Evolutionary conservation across 2,329 filamentous ascomycete species (phyloP), one percentile per base, ranked within the genome.

Genomic region (Colletotrichum echinochloae): DNA sequence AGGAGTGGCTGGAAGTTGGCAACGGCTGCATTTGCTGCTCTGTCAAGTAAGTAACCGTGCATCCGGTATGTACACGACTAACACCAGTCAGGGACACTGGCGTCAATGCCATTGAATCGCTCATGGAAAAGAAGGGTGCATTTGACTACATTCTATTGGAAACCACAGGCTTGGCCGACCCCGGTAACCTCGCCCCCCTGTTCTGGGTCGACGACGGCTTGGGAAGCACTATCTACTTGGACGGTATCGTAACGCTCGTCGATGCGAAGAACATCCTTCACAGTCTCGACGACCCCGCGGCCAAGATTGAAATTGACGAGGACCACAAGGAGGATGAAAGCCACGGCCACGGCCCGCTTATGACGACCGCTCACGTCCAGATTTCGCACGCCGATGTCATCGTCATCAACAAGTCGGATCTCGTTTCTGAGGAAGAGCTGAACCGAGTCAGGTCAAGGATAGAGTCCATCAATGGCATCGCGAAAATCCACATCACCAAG

Each of bases 1-100:
- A 96, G 78, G 94, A 97, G 84, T 99, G 97, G 93, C 89, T 99
- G 35, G 95, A 98, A 72, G 90, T 99, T 63, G 94, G 94, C 62
- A 99, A 99, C 76, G 96, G 96, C 73, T 99, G 96, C 79, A 94
- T 99, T 74, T 99, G 96, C 83, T 99, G 96, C 82, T 97, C 94
- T 3, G 95, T 98, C 76, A 99, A 98, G 90, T 95, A 85, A 67
- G 78, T 0, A 11, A 39, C 18, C 18, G 26, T 46, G 23, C 11
- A 23, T 30, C 48, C 2, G 52, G 11, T 37, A 5, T 35, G 14
- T 35, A 11, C 35, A 18, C 41, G 33, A 48, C 30, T 26, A 9
- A 48, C 54, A 30, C 26, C 3, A 52, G 49, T 26, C 55, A 95
- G 93, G 83, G 96, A 99, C 79, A 90, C 92, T 0, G 96, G 96